phyloP scores from a whole-genome alignment of 129 eudicot species.

The Oenanthe sinensis region DNA sequence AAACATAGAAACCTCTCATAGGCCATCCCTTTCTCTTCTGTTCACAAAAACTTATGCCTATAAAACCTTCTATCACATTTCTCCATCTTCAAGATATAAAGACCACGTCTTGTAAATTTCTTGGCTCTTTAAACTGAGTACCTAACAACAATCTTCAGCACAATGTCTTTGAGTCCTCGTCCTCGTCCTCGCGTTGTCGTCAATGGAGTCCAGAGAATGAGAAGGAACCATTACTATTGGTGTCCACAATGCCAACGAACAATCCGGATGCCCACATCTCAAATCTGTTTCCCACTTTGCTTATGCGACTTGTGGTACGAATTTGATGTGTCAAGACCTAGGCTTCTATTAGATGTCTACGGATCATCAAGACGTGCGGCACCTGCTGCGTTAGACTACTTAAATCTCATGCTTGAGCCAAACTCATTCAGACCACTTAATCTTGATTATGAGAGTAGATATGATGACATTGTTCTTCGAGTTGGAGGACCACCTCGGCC shows the following conservation, averaged over 20 bases:
- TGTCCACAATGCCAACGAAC: constrained; percentile 61
- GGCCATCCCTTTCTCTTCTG: constrained; percentile 28
- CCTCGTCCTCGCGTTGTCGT: constrained; percentile 54
- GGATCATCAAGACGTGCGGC: constrained; percentile 31
- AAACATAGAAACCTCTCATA: neutral
- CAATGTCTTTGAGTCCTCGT: constrained; percentile 52
- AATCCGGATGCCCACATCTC: constrained; percentile 48
- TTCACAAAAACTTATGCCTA: constrained; percentile 3
- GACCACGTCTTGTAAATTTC: neutral
- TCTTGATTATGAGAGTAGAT: constrained; percentile 19
- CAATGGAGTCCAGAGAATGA: constrained; percentile 55
- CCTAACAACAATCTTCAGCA: neutral
- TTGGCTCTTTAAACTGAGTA: no score
- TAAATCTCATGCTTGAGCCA: constrained; percentile 50
- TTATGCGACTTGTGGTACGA: constrained; percentile 39
- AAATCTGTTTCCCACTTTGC: constrained; percentile 54
- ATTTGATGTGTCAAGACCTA: constrained; percentile 49
- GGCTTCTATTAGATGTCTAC: constrained; percentile 23
- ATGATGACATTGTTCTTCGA: constrained; percentile 31
- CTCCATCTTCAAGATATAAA: neutral
- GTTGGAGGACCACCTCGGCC: constrained; percentile 35
- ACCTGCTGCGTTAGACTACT: constrained; percentile 29
- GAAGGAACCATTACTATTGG: constrained; percentile 74
- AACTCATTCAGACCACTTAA: constrained; percentile 18
- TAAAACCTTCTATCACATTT: neutral